Evolutionary conservation across 345 rosid genomes (phyloP), one percentile per base, ranked within the genome.

Genomic region (Reutealis trisperma): DNA sequence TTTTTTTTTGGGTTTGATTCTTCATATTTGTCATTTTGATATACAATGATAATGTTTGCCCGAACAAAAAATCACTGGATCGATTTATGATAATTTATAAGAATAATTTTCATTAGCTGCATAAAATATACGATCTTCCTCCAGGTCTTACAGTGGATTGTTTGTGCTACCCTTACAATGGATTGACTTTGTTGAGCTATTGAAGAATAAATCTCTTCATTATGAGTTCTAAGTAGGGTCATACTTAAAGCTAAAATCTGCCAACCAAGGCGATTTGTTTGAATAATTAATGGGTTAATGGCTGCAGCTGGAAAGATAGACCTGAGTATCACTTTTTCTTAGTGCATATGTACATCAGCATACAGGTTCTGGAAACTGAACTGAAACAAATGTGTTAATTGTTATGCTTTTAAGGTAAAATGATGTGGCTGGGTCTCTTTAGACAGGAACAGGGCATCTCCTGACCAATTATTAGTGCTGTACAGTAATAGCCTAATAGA

Each of bases 301-400:
- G 34, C 2, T 37, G 65, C 75, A 72, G 65, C 65, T 15, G 52
- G 66, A 41, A 72, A 72, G 75, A 37, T 22, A 60, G 49, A 18
- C 19, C 34, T 22, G 27, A 10, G 4, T 5, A 25, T 32, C 72
- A 16, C 73, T 51, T 55, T 49, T 11, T n/a, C 21, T 13, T 34
- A 12, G n/a, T 71, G 75, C 21, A 42, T 19, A n/a, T 55, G 2
- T 37, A 42, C 66, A 69, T 69, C 72, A 69, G 0, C n/a, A 59
- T n/a, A 37, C 13, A 34, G 24, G 18, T 13, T 45, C 18, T 1
- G 55, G 44, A 15, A 51, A 51, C 24, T 18, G 16, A 30, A 8
- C 27, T 27, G 24, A 58, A 22, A 42, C 21, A 64, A 37, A 21
- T n/a, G 21, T 25, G 22, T 8, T 49, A 0, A 54, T 15, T 37